A percentile compares a stretch with the other conserved stretches of the same genome.
Conservation (phyloP, 495 filamentous ascomycete genomes). For the Aspergillus avenaceus region DNA sequence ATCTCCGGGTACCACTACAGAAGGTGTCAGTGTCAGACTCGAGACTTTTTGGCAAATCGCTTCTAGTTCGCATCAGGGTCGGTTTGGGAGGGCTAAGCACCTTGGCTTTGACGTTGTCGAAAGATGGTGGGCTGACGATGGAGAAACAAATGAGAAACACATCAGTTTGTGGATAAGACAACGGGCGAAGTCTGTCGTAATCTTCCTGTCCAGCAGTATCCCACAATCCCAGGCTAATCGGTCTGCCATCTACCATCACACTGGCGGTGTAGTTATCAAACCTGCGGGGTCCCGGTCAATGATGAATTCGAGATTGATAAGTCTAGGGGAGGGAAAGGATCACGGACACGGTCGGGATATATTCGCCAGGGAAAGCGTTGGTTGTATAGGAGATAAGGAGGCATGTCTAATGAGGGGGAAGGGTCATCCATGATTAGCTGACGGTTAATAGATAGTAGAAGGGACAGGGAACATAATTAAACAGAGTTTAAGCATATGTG, state of each 20-base stretch:
- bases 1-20: conserved; percentile 93
- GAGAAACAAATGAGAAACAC: conserved; percentile 99
- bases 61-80: neutral
- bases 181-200: conserved; percentile 91
- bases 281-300: conserved; percentile 44
- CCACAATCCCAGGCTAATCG: conserved; percentile 95
- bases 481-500: neutral
- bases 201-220: conserved; percentile 99
- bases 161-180: conserved; percentile 97
- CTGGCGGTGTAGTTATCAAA: conserved; percentile 99
- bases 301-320: conserved; percentile 8
- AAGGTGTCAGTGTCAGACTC: conserved; percentile 8
- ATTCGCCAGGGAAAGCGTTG: conserved; percentile 98
- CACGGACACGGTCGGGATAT: conserved; percentile 96
- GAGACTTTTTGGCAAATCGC: neutral
- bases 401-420: conserved; percentile 78
- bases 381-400: conserved; percentile 98
- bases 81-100: conserved; percentile 39
- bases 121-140: conserved; percentile 93
- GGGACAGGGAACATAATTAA: neutral
- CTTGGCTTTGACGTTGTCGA: conserved; percentile 97
- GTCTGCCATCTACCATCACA: conserved; percentile 97
- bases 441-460: conserved; percentile 1
- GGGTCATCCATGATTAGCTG: neutral
- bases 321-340: conserved; percentile 8